Evolutionary conservation across 805 yeast species (phyloP).

Genomic region (Starmerella vaccinii): DNA sequence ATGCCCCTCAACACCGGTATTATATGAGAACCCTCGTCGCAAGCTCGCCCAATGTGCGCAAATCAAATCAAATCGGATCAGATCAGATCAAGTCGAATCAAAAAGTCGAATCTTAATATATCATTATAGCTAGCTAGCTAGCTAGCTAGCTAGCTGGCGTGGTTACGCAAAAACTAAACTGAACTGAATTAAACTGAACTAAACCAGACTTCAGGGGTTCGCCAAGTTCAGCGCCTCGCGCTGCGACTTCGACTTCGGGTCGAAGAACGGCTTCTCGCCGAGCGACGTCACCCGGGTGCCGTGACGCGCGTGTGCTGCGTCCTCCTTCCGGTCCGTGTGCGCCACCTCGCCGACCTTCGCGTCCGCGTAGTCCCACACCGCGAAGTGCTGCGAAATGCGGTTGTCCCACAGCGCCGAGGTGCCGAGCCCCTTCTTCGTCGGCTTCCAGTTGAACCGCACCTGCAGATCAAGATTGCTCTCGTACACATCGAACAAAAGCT

Average conservation of each 20-base stretch:
- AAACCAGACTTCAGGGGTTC: constrained; percentile 11
- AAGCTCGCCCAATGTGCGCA: no score
- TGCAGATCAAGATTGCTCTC: constrained; percentile 33
- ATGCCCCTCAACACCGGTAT: no score
- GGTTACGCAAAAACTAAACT: not conserved
- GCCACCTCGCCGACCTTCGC: constrained; percentile 7
- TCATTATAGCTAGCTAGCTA: no score
- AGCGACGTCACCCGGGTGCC: constrained; percentile 46
- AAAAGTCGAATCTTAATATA: no score
- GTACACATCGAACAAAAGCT: constrained; percentile 39
- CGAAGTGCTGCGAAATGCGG: constrained; percentile 42
- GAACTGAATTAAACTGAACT: not conserved
- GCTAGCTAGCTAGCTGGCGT: no score
- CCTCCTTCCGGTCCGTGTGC: constrained; percentile 7
- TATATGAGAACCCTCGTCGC: no score
- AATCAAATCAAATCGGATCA: no score
- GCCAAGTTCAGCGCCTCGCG: constrained; percentile 19
- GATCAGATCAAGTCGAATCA: no score
- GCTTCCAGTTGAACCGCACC: constrained; percentile 42
- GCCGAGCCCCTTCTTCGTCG: constrained; percentile 31
- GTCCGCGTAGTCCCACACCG: constrained; percentile 37
- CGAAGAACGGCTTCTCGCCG: constrained; percentile 46
- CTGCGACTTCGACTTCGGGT: constrained; percentile 31
- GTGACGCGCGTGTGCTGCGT: constrained; percentile 28
- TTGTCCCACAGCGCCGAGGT: constrained; percentile 45